These are phyloP conservation scores for Periconia macrospinosa DNA, from an alignment of 2,329 filamentous ascomycete species.

Conservation along the genomic window DNA sequence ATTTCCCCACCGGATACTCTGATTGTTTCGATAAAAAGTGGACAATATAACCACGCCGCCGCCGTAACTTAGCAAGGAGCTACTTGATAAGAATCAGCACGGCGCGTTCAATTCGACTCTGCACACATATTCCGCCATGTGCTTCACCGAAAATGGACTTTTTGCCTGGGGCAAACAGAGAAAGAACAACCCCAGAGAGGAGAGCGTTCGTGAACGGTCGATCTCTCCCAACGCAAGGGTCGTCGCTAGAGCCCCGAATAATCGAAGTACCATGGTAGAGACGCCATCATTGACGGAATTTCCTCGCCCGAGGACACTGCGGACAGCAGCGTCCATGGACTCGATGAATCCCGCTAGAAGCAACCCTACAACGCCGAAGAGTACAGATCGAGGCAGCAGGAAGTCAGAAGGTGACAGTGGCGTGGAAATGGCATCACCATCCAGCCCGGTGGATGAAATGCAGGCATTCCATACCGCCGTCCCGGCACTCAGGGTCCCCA, in stretches of 20 bases:
- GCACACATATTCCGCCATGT: background rate
- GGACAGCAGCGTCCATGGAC: background rate
- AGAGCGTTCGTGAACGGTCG: background rate
- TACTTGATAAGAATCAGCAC: background rate
- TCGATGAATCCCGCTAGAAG: background rate
- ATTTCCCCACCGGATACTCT: background rate
- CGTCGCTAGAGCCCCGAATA: background rate
- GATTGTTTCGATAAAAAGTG: too few relatives aligned
- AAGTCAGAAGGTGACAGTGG: background rate
- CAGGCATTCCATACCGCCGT: background rate
- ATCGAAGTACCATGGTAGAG: background rate
- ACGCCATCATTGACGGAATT: background rate
- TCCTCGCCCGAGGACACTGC: background rate
- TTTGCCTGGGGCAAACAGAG: background rate
- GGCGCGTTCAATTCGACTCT: background rate
- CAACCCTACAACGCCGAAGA: background rate
- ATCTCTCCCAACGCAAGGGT: background rate
- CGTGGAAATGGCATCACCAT: background rate
- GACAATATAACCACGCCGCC: too few relatives aligned
- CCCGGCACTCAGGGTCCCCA: background rate
- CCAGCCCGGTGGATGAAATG: background rate
- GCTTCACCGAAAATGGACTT: background rate
- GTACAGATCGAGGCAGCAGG: background rate
- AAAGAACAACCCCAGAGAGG: background rate
- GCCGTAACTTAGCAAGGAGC: too few relatives aligned